Evolutionary conservation across 2,329 filamentous ascomycete species (phyloP), one percentile per base, ranked within the genome.

Genomic region (Aureobasidium sp.): DNA sequence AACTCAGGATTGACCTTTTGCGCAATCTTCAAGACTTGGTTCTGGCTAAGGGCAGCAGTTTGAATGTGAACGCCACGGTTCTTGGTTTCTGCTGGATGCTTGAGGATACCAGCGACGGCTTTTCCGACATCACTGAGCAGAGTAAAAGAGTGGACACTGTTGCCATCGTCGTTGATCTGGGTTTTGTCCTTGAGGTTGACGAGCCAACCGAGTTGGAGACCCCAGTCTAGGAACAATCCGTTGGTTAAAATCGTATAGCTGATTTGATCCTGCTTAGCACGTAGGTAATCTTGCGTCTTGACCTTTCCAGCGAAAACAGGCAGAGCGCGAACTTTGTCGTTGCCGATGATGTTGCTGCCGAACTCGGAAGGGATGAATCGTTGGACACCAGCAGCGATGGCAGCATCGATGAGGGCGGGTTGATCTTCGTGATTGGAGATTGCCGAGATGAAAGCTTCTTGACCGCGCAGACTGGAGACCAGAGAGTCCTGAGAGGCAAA

Each of bases 351-450:
- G 58, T 77, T 70, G 35, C 68, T 65, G 55, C 73, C 74, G 62
- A 75, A 78, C 60, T 77, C 76, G 29, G 71, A 68, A 11, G 76
- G 75, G 29, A 78, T 69, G 64, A 76, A 74, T 17, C 73, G 70
- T 47, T 66, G 68, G 3, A 77, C 74, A 9, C 73, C 71, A 8
- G 73, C 73, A 17, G 71, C 68, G 45, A 75, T 63, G 17, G 71
- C 67, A 19, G 75, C 75, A 46, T 77, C 70, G 42, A 77, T 68
- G 31, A 78, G 69, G 7, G 61, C 50, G 23, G 64, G 64, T 58
- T 73, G 70, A 1, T 51, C 15, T 10, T 64, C 60, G 21, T 66
- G 63, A n/a, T 69, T 67, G n/a, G 68, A 67, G 17, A 72, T 67
- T 13, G 65, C 66, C 25, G 70, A 72, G 57, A 78, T 68, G 23